Percentiles rank a stretch among this genome's conserved stretches.
Evolutionary conservation across 768 basidiomycete species (phyloP).

Genomic region (Pulveroboletus sp.): DNA sequence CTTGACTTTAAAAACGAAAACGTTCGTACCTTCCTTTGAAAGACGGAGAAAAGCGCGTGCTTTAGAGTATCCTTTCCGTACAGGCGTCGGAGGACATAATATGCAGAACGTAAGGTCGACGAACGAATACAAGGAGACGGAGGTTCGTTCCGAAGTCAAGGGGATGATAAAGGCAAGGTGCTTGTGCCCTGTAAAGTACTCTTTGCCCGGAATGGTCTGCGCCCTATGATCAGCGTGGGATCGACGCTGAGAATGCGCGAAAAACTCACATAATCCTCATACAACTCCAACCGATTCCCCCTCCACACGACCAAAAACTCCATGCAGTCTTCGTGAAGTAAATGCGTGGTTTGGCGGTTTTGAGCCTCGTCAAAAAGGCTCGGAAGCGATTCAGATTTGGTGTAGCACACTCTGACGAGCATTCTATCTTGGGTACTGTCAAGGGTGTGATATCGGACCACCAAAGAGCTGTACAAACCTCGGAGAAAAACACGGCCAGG

Average conservation of each 20-base stretch:
- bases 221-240: conserved; percentile 5
- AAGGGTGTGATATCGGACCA: conserved; percentile 1
- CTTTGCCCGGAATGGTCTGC: conserved; percentile 64
- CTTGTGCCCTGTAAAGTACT: conserved; percentile 69
- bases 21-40: conserved; percentile 66
- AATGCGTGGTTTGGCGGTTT: conserved; percentile 59
- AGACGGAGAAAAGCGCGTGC: conserved; percentile 49
- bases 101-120: conserved; percentile 83
- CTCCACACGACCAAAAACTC: conserved; percentile 90
- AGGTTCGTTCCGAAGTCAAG: conserved; percentile 56
- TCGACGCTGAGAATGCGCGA: background rate
- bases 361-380: conserved; percentile 61
- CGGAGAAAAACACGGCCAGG: conserved; percentile 65
- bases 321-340: conserved; percentile 65
- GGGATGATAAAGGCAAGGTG: conserved; percentile 79
- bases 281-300: conserved; percentile 73
- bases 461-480: conserved; percentile 46
- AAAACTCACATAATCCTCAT: conserved; percentile 73
- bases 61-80: conserved; percentile 37
- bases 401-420: conserved; percentile 76
- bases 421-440: conserved; percentile 68
- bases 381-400: conserved; percentile 48
- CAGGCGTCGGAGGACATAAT: conserved; percentile 56
- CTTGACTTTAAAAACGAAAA: conserved; percentile 84
- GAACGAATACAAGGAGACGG: conserved; percentile 83